These are phyloP conservation scores for Myxozyma monticola DNA, from an alignment of 805 yeast genomes.

Conservation along the genomic window DNA sequence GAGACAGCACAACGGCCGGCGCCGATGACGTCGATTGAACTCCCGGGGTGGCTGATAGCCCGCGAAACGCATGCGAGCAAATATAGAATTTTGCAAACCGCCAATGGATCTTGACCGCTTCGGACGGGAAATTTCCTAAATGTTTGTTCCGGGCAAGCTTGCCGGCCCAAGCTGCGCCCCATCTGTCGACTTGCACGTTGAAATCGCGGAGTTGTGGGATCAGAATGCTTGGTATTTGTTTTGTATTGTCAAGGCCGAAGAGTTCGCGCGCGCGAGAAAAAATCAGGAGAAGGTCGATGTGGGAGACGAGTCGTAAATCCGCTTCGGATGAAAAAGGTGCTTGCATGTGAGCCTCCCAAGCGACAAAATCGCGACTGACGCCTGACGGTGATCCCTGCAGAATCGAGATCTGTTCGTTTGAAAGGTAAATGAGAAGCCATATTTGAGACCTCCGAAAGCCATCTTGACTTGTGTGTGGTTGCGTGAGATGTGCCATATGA, in stretches of 20 bases:
- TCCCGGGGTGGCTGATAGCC: slow-evolving; percentile 2
- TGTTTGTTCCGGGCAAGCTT: slow-evolving; percentile 15
- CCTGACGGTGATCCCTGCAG: slow-evolving; percentile 25
- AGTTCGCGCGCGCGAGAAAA: slow-evolving; percentile 19
- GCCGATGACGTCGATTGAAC: slow-evolving; percentile 1
- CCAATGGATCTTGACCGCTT: slow-evolving; percentile 20
- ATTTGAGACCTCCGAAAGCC: slow-evolving; percentile 13
- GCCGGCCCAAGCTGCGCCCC: slow-evolving; percentile 27
- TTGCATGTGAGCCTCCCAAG: slow-evolving; percentile 21
- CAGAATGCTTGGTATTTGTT: slow-evolving; percentile 8
- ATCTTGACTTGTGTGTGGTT: slow-evolving; percentile 13
- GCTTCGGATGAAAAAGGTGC: slow-evolving; percentile 16
- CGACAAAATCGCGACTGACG: slow-evolving; percentile 14
- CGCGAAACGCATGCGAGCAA: slow-evolving; percentile 24
- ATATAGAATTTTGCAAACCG: slow-evolving; percentile 20
- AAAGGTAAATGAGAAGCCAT: slow-evolving; percentile 20
- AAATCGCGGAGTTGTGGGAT: slow-evolving; percentile 19
- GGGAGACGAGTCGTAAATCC: slow-evolving; percentile 15
- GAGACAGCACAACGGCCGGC: slow-evolving; percentile 4
- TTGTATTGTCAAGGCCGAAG: slow-evolving; percentile 19
- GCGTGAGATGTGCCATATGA: slow-evolving; percentile 18
- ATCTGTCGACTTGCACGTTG: slow-evolving; percentile 16
- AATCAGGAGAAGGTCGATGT: slow-evolving; percentile 19
- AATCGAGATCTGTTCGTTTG: slow-evolving; percentile 21
- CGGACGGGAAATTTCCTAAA: slow-evolving; percentile 22